Evolutionary conservation across 495 filamentous ascomycete genomes (phyloP).

Genomic region (Lasiosphaeria miniovina): DNA sequence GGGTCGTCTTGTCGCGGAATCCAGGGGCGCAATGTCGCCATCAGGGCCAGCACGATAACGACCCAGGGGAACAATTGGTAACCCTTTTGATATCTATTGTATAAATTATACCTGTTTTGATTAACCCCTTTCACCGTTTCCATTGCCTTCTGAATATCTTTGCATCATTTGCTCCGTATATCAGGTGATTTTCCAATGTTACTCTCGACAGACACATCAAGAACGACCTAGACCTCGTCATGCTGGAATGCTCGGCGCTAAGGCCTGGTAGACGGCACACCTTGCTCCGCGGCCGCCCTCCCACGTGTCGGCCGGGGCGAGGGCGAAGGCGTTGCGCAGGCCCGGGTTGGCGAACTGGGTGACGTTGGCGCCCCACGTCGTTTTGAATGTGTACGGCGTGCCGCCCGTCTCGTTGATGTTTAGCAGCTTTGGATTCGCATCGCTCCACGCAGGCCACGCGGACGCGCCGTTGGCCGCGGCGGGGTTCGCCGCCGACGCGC

Average conservation of each 20-base stretch:
- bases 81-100: too few relatives aligned
- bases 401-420: conserved; percentile 58
- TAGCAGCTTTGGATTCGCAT: conserved; percentile 35
- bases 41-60: not conserved
- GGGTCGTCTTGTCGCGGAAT: conserved; percentile 4
- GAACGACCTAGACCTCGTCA: conserved; percentile 9
- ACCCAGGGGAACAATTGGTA: too few relatives aligned
- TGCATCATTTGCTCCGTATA: too few relatives aligned
- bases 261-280: conserved; percentile 53
- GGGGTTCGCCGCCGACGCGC: conserved; percentile 25
- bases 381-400: conserved; percentile 22
- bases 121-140: conserved; percentile 3
- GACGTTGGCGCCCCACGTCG: conserved; percentile 28
- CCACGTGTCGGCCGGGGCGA: conserved; percentile 52
- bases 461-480: conserved; percentile 21
- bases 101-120: too few relatives aligned
- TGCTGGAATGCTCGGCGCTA: conserved; percentile 41
- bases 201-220: not conserved
- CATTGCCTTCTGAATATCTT: conserved; percentile 26
- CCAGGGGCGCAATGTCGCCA: conserved; percentile 18
- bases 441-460: conserved; percentile 38
- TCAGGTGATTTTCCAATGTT: too few relatives aligned
- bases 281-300: conserved; percentile 55
- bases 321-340: conserved; percentile 43
- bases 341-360: conserved; percentile 39